Conservation (phyloP, 108 stramenopile genomes). For the Phaeodactylum tricornutum region DNA sequence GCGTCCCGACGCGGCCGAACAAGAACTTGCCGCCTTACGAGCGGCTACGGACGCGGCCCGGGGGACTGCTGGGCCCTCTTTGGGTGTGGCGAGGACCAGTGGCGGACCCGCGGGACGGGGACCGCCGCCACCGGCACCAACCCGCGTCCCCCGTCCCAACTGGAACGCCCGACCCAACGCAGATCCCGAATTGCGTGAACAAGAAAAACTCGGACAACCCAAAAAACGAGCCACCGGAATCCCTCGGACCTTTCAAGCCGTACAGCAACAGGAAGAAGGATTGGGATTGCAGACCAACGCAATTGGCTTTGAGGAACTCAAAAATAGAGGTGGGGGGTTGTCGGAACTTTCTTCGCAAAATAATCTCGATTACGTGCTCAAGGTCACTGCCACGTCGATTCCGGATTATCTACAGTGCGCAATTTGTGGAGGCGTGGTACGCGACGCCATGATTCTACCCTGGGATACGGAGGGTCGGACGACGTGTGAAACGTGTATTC, state of each 20-base stretch:
- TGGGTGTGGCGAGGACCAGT: background rate
- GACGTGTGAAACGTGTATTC: constrained; percentile 71
- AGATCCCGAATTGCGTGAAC: constrained; percentile 71
- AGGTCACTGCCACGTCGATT: constrained; percentile 58
- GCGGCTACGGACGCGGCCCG: constrained; percentile 58
- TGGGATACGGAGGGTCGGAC: constrained; percentile 78
- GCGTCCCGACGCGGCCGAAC: constrained; percentile 32
- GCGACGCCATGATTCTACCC: constrained; percentile 72
- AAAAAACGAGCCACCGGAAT: constrained; percentile 74
- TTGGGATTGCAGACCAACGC: constrained; percentile 56
- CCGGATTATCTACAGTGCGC: constrained; percentile 77
- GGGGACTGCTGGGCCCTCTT: background rate
- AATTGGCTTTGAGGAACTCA: constrained; percentile 61
- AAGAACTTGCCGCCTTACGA: constrained; percentile 65
- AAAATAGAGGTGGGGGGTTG: constrained; percentile 65
- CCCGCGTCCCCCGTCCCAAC: constrained; percentile 1
- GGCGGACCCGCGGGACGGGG: constrained; percentile 4
- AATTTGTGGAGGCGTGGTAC: constrained; percentile 56
- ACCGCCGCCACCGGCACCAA: background rate
- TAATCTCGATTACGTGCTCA: constrained; percentile 73
- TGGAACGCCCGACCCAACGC: constrained; percentile 76
- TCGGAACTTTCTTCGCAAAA: constrained; percentile 33
- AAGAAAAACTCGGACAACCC: constrained; percentile 44
- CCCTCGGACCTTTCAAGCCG: constrained; percentile 64
- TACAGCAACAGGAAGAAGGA: constrained; percentile 27